Evolutionary conservation across 495 filamentous ascomycete species (phyloP).

Genomic region (Penicillium crystallinum): DNA sequence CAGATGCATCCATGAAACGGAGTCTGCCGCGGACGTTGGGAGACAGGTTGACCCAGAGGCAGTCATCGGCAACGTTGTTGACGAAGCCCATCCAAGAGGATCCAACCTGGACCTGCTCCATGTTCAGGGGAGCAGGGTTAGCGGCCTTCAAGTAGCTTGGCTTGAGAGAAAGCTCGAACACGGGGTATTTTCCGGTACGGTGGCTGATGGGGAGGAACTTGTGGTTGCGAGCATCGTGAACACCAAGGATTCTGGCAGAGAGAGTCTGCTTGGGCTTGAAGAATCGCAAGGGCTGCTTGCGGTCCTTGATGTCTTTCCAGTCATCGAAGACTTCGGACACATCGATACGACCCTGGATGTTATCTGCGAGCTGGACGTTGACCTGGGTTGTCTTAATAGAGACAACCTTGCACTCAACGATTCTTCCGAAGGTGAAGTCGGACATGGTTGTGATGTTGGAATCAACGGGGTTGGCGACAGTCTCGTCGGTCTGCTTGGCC

Average conservation of each 20-base stretch:
- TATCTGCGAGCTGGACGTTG: constrained; percentile 85
- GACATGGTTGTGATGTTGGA: constrained; percentile 55
- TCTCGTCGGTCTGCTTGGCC: constrained; percentile 29
- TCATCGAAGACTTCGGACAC: constrained; percentile 82
- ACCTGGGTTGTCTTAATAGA: constrained; percentile 85
- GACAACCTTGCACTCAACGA: constrained; percentile 71
- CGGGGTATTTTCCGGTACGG: constrained; percentile 64
- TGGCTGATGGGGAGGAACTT: constrained; percentile 89
- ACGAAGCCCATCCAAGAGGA: constrained; percentile 73
- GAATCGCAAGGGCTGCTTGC: constrained; percentile 66
- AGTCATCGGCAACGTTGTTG: constrained; percentile 75
- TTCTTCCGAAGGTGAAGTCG: constrained; percentile 67
- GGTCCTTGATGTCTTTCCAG: constrained; percentile 79
- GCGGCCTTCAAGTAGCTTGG: constrained; percentile 54
- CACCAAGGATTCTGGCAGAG: constrained; percentile 70
- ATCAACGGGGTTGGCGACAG: constrained; percentile 64
- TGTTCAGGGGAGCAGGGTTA: constrained; percentile 54
- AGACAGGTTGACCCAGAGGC: constrained; percentile 83
- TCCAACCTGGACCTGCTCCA: constrained; percentile 69
- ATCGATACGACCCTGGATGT: constrained; percentile 85
- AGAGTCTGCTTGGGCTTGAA: constrained; percentile 69
- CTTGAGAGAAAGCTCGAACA: constrained; percentile 88
- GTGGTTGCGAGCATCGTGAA: constrained; percentile 86
- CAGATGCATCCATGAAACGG: constrained; percentile 72
- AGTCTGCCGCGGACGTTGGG: constrained; percentile 87